phyloP scores from a whole-genome alignment of 192 early-diverging fungal genomes.

The Phlyctochytrium arcticum region DNA sequence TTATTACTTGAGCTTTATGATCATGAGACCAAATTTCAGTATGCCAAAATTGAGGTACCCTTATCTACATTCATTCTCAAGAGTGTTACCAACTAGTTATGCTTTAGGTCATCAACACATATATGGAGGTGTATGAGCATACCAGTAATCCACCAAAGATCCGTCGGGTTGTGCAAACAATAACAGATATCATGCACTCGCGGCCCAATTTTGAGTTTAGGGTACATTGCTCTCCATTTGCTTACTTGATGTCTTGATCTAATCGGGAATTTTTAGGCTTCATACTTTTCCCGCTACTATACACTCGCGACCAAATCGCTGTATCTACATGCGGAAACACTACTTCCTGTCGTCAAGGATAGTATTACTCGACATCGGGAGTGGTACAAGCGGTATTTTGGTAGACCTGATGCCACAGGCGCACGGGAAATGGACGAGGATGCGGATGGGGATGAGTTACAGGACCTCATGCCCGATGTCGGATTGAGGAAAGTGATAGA shows the following conservation, averaged over 20 bases:
- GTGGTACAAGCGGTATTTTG: constrained; percentile 31
- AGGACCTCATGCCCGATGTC: not conserved
- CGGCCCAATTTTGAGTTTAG: constrained; percentile 41
- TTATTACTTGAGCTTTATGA: constrained; percentile 49
- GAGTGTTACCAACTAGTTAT: not conserved
- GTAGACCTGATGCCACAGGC: constrained; percentile 7
- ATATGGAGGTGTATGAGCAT: constrained; percentile 51
- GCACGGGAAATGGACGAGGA: constrained; percentile 3
- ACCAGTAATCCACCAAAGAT: constrained; percentile 17
- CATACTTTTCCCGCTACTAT: constrained; percentile 43
- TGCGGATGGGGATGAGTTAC: constrained; percentile 7
- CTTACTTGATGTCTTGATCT: not conserved
- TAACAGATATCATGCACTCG: constrained; percentile 34
- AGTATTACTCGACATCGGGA: constrained; percentile 18
- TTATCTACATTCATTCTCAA: not conserved
- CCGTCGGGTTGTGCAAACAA: constrained; percentile 35
- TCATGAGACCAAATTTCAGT: constrained; percentile 46
- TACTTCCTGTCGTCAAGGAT: constrained; percentile 20
- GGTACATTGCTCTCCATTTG: constrained; percentile 11
- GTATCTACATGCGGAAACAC: constrained; percentile 30
- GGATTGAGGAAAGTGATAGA: constrained; percentile 19
- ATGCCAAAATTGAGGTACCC: constrained; percentile 45
- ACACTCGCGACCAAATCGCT: constrained; percentile 27
- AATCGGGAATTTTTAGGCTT: constrained; percentile 11
- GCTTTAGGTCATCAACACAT: constrained; percentile 37